Conservation (phyloP, 139 green algal species). For the Coelastrella sp. region DNA sequence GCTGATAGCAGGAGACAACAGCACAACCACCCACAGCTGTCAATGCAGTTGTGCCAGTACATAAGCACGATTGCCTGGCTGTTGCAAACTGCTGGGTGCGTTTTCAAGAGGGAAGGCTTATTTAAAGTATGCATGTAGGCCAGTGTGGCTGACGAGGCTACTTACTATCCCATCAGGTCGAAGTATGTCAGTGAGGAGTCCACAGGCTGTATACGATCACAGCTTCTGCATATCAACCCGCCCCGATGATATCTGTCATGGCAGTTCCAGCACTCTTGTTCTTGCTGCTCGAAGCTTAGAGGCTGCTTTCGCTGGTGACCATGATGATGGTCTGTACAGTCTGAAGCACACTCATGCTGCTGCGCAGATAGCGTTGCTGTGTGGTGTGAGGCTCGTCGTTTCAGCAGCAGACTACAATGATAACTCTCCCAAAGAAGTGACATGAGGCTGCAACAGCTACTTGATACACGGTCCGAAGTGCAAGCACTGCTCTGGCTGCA, state of each 20-base stretch:
- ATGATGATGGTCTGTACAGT: not conserved
- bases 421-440: not conserved
- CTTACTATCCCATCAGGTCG: conserved; percentile 63
- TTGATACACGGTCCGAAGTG: not conserved
- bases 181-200: conserved; percentile 64
- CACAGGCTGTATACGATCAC: conserved; percentile 63
- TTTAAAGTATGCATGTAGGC: too few relatives aligned
- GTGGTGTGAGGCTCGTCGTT: not conserved
- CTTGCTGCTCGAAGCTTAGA: conserved; percentile 50
- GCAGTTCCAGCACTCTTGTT: conserved; percentile 60
- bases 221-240: conserved; percentile 58
- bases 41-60: too few relatives aligned
- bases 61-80: too few relatives aligned
- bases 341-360: conserved; percentile 10
- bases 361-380: conserved; percentile 3
- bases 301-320: conserved; percentile 11
- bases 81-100: not conserved
- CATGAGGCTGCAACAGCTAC: not conserved
- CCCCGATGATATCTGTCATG: conserved; percentile 55
- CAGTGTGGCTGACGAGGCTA: too few relatives aligned
- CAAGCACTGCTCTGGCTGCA: not conserved
- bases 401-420: not conserved
- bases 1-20: too few relatives aligned
- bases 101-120: not conserved
- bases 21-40: too few relatives aligned